These are phyloP conservation scores for Penicillium soppii DNA, from an alignment of 495 filamentous ascomycete species.

Conservation along the genomic window DNA sequence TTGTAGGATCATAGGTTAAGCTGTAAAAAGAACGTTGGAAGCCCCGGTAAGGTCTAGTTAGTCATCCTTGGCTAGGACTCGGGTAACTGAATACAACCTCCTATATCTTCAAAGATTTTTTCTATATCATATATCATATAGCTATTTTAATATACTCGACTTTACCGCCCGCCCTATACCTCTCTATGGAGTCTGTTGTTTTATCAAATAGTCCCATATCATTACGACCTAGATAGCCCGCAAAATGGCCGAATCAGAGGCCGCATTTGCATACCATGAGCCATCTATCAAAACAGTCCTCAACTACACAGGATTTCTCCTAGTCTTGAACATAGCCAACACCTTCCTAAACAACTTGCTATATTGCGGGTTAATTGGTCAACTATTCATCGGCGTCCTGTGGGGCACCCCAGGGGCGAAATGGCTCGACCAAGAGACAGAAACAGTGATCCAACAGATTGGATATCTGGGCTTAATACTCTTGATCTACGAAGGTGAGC, in stretches of 20 bases:
- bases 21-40: no score
- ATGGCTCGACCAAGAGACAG: conserved; percentile 46
- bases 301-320: conserved; percentile 60
- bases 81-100: not conserved
- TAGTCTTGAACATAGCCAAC: conserved; percentile 62
- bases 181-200: not conserved
- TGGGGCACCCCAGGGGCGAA: conserved; percentile 64
- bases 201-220: not conserved
- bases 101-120: no score
- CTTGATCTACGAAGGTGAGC: conserved; percentile 67
- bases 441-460: conserved; percentile 62
- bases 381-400: conserved; percentile 69
- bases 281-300: conserved; percentile 59
- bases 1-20: no score
- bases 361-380: conserved; percentile 72
- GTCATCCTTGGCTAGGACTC: not conserved
- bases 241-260: conserved; percentile 5
- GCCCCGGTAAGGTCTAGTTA: no score
- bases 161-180: not conserved
- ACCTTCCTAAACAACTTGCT: conserved; percentile 58
- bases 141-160: no score
- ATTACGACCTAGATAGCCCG: not conserved
- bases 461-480: conserved; percentile 76
- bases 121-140: no score
- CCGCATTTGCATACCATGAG: conserved; percentile 57